Conservation (phyloP, 768 basidiomycete genomes). For the Rhizopogon vinicolor region DNA sequence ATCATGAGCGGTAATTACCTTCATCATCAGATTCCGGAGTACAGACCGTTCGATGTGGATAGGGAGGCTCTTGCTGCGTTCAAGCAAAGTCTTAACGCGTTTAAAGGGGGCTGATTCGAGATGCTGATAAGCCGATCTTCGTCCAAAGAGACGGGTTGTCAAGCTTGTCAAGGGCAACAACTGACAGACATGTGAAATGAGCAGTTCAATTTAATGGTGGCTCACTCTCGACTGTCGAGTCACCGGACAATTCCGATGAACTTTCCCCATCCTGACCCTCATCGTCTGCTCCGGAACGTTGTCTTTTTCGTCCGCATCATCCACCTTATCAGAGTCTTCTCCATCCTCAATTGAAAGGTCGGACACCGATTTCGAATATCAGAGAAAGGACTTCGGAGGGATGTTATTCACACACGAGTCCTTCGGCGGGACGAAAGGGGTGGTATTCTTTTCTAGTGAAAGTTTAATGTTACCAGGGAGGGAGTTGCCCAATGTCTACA, state of each 20-base stretch:
- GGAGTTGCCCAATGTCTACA: not conserved
- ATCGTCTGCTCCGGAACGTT: constrained; percentile 3
- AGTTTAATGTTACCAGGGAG: constrained; percentile 4
- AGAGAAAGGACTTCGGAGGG: constrained; percentile 50
- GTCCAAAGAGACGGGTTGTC: constrained; percentile 55
- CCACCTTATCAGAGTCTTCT: constrained; percentile 25
- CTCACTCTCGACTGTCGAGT: not conserved
- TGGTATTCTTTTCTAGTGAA: constrained; percentile 33
- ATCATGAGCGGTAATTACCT: too few species aligned
- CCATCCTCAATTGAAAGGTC: constrained; percentile 26
- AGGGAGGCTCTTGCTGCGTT: constrained; percentile 50
- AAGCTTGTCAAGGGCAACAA: constrained; percentile 34
- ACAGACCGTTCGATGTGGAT: constrained; percentile 50
- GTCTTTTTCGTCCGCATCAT: constrained; percentile 14
- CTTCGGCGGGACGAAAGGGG: constrained; percentile 40
- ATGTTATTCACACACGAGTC: constrained; percentile 42
- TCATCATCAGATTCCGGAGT: constrained; percentile 13
- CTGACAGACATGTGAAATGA: constrained; percentile 58
- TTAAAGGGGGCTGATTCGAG: constrained; percentile 37
- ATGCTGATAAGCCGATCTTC: constrained; percentile 20
- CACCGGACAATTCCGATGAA: not conserved
- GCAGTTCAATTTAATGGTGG: constrained; percentile 39
- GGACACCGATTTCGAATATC: constrained; percentile 47
- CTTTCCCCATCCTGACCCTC: constrained; percentile 2
- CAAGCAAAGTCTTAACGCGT: constrained; percentile 39